Evolutionary conservation across 768 basidiomycete genomes (phyloP).

Genomic region (Auricularia heimuer): DNA sequence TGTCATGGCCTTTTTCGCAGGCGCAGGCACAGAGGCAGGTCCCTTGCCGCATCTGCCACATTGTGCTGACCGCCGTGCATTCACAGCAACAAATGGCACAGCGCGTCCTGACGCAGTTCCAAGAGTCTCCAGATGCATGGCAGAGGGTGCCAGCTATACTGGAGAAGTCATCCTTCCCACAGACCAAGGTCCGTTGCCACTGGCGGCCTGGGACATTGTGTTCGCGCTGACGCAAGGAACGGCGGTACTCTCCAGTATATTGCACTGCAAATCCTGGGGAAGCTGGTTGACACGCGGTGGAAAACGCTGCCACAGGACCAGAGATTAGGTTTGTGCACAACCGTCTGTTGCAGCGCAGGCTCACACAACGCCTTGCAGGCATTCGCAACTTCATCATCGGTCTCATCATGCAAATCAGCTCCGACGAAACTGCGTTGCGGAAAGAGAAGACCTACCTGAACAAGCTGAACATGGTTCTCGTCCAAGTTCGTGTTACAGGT

Average conservation of each 20-base stretch:
- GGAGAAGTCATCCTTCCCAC: conserved; percentile 27
- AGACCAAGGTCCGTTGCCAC: conserved; percentile 27
- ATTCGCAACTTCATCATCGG: conserved; percentile 41
- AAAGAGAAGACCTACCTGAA: conserved; percentile 34
- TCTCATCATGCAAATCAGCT: conserved; percentile 32
- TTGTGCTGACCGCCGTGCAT: not conserved
- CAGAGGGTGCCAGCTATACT: conserved; percentile 38
- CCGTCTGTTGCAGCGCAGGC: not conserved
- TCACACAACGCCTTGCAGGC: conserved; percentile 13
- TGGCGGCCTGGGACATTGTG: not conserved
- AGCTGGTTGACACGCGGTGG: conserved; percentile 38
- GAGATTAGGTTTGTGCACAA: conserved; percentile 22
- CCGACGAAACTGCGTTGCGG: conserved; percentile 31
- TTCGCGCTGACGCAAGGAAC: not conserved
- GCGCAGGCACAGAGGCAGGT: conserved; percentile 31
- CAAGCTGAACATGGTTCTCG: conserved; percentile 40
- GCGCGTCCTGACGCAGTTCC: conserved; percentile 37
- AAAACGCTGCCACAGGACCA: conserved; percentile 37
- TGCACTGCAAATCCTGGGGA: conserved; percentile 38
- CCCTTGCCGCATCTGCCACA: not conserved
- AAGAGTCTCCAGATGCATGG: conserved; percentile 40
- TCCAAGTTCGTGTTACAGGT: conserved; percentile 25
- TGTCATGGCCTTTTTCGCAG: conserved; percentile 33
- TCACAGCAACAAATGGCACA: conserved; percentile 36
- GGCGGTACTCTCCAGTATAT: conserved; percentile 26